Evolutionary conservation across 257 asterid species (phyloP).

Genomic region (Ilex asprella): DNA sequence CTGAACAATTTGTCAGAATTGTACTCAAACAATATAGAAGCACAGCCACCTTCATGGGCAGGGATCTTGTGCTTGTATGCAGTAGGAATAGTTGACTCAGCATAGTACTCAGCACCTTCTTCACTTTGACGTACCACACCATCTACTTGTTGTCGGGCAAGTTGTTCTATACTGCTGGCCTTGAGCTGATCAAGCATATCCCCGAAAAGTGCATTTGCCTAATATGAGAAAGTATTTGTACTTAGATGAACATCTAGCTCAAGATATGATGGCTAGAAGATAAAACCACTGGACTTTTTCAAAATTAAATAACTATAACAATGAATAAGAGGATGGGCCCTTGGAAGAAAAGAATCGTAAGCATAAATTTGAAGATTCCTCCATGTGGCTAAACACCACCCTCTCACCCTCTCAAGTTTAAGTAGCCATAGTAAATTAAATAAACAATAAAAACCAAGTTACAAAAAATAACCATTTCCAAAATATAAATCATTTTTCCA

Average conservation of each 20-base stretch:
- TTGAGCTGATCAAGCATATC: constrained; percentile 53
- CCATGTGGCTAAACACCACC: too few species aligned
- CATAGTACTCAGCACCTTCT: constrained; percentile 81
- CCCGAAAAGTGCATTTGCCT: constrained; percentile 81
- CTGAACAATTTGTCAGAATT: constrained; percentile 61
- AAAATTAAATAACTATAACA: too few species aligned
- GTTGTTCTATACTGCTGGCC: constrained; percentile 50
- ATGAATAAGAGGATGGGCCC: too few species aligned
- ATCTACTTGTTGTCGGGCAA: constrained; percentile 86
- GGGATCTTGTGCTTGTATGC: constrained; percentile 77
- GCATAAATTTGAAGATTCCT: too few species aligned
- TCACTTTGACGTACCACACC: constrained; percentile 88
- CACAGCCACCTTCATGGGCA: constrained; percentile 90
- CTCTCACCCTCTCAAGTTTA: neutral
- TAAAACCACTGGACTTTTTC: too few species aligned
- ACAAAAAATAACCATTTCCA: too few species aligned
- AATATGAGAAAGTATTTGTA: constrained; percentile 15
- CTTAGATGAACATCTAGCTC: constrained; percentile 2
- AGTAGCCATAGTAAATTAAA: too few species aligned
- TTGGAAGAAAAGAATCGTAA: too few species aligned
- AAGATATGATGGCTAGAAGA: neutral
- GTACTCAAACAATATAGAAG: constrained; percentile 57
- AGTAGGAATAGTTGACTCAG: constrained; percentile 69
- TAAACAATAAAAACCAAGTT: too few species aligned
- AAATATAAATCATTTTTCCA: too few species aligned